These are phyloP conservation scores for Gossypium davidsonii DNA, from an alignment of 441 rosid genomes.

Conservation along the genomic window DNA sequence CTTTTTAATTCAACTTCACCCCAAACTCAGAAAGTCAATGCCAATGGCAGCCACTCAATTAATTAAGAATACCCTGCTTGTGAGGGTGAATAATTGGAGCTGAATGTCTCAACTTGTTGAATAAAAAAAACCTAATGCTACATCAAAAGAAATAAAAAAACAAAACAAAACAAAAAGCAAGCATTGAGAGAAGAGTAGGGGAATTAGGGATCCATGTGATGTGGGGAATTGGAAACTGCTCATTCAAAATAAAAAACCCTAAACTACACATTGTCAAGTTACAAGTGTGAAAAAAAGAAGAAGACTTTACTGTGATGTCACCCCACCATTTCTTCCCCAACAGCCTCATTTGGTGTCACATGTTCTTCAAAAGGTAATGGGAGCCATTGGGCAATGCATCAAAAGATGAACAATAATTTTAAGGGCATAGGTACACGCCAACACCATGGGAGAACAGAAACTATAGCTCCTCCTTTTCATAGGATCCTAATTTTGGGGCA, in stretches of 20 bases:
- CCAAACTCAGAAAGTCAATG: conserved; percentile 16
- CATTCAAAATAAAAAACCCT: background rate
- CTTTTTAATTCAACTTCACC: background rate
- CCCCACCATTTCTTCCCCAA: background rate
- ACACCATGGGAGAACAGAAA: conserved; percentile 4
- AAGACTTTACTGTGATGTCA: background rate
- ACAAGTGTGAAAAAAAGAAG: background rate
- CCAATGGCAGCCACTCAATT: background rate
- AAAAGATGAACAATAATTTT: background rate
- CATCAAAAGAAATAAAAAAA: conserved; percentile 5
- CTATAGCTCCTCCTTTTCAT: conserved; percentile 10
- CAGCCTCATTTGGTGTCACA: background rate
- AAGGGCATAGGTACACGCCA: background rate
- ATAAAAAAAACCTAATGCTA: background rate
- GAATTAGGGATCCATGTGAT: conserved; percentile 21
- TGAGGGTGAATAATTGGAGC: background rate
- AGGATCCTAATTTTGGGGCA: conserved; percentile 19
- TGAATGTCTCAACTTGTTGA: conserved; percentile 12
- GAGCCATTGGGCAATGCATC: background rate
- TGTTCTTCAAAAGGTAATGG: background rate
- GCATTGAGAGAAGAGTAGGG: conserved; percentile 25
- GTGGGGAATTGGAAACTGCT: conserved; percentile 11
- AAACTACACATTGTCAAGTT: background rate
- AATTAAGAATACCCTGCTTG: background rate
- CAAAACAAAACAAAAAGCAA: background rate